Percentiles rank a stretch among this genome's conserved stretches.
These are phyloP conservation scores for Pythium apleroticum DNA, from an alignment of 352 stramenopile species.

Conservation along the genomic window DNA sequence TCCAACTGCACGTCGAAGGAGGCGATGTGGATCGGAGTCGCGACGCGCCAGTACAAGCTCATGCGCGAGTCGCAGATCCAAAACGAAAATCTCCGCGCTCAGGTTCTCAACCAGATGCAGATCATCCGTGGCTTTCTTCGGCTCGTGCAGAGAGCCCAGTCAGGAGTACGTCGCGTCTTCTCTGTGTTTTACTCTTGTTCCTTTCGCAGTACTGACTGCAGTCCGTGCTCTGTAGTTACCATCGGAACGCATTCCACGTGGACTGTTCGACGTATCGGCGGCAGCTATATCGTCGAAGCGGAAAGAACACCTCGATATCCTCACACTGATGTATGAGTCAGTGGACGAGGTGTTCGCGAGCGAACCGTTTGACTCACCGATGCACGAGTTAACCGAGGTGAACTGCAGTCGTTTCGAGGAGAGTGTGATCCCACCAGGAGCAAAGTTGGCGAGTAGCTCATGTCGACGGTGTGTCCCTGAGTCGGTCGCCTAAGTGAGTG, in stretches of 20 bases:
- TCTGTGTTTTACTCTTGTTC: not conserved
- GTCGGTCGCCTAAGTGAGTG: not conserved
- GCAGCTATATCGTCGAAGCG: slow-evolving; percentile 1
- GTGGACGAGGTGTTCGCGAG: not conserved
- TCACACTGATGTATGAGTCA: not conserved
- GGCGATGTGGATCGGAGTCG: slow-evolving; percentile 3
- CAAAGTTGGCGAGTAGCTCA: not conserved
- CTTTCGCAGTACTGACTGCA: no score
- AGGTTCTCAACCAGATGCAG: slow-evolving; percentile 2
- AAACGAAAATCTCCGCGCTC: slow-evolving; percentile 12
- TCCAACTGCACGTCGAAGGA: not conserved
- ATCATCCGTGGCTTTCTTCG: slow-evolving; percentile 1
- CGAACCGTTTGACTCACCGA: not conserved
- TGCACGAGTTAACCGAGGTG: slow-evolving; percentile 7
- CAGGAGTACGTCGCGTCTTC: not conserved
- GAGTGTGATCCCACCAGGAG: not conserved
- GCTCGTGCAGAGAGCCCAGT: not conserved
- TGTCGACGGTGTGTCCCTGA: not conserved
- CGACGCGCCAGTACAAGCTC: slow-evolving; percentile 15
- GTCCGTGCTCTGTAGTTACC: not conserved
- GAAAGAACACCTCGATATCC: not conserved
- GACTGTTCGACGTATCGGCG: not conserved
- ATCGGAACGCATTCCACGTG: not conserved
- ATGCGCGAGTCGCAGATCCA: slow-evolving; percentile 1
- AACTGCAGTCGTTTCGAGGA: no score